These are phyloP conservation scores for Alternaria consortialis DNA, from an alignment of 2,329 filamentous ascomycete genomes.

Conservation along the genomic window DNA sequence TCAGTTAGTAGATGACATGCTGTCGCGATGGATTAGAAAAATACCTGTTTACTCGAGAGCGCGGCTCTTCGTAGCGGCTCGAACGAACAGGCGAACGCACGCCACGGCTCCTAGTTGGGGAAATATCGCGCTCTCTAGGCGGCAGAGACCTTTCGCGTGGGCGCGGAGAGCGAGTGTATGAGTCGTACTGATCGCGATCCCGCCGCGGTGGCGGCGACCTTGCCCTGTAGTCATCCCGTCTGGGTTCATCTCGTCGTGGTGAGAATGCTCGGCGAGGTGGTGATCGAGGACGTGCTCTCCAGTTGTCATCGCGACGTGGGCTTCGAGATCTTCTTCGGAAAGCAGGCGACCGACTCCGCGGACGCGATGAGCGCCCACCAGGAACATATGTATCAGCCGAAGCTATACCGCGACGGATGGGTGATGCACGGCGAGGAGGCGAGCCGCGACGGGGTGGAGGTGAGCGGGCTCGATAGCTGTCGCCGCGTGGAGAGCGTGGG, in stretches of 20 bases:
- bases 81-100: constrained; percentile 54
- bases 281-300: constrained; percentile 58
- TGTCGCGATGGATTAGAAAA: neutral
- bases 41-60: constrained; percentile 51
- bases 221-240: constrained; percentile 42
- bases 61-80: constrained; percentile 57
- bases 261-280: constrained; percentile 57
- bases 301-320: constrained; percentile 53
- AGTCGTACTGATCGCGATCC: constrained; percentile 52
- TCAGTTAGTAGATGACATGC: constrained; percentile 10
- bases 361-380: constrained; percentile 45
- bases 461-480: constrained; percentile 47
- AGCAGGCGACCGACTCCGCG: constrained; percentile 51
- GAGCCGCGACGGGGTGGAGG: constrained; percentile 14
- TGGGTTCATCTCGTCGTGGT: constrained; percentile 47
- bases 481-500: constrained; percentile 42
- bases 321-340: constrained; percentile 54
- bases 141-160: constrained; percentile 56
- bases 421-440: constrained; percentile 28
- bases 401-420: constrained; percentile 46
- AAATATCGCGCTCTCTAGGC: constrained; percentile 56
- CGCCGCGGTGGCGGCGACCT: constrained; percentile 55
- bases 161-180: constrained; percentile 53
- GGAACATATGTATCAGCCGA: constrained; percentile 55
- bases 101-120: constrained; percentile 58